Percentiles rank a stretch among this genome's conserved stretches.
These are phyloP conservation scores for Dicorynia guianensis DNA, from an alignment of 306 rosid species.

Conservation along the genomic window DNA sequence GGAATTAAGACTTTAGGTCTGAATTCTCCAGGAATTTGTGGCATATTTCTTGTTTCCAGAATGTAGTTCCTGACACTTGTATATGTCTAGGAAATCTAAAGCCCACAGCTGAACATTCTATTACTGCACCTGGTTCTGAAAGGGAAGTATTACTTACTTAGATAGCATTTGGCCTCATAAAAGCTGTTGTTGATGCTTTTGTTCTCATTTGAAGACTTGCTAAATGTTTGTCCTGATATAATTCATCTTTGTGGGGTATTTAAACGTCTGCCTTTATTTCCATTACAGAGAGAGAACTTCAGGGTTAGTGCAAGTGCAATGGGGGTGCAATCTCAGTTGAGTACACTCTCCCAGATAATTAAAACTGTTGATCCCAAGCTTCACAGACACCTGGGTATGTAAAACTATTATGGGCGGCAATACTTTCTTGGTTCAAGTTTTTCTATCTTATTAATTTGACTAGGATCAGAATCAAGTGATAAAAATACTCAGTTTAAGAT, in stretches of 20 bases:
- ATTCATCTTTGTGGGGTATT: conserved; percentile 38
- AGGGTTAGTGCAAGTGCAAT: conserved; percentile 73
- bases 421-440: conserved; percentile 30
- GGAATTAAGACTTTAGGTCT: background rate
- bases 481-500: conserved; percentile 18
- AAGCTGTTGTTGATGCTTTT: background rate
- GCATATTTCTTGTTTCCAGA: conserved; percentile 23
- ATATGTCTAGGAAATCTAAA: conserved; percentile 2
- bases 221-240: conserved; percentile 3
- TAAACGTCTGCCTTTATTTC: conserved; percentile 46
- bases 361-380: conserved; percentile 88
- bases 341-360: conserved; percentile 91
- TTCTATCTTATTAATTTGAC: conserved; percentile 18
- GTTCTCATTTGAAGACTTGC: conserved; percentile 30
- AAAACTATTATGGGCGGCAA: conserved; percentile 27
- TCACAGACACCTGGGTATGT: conserved; percentile 93
- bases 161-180: background rate
- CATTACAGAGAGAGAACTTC: conserved; percentile 87
- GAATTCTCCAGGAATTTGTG: background rate
- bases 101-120: background rate
- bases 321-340: conserved; percentile 93
- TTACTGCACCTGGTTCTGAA: conserved; percentile 17
- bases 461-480: conserved; percentile 2
- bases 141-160: background rate
- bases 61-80: conserved; percentile 16